Base-by-base conservation (phyloP, 2,329 filamentous ascomycete genomes). In the Exophiala lecanii-corni region DNA sequence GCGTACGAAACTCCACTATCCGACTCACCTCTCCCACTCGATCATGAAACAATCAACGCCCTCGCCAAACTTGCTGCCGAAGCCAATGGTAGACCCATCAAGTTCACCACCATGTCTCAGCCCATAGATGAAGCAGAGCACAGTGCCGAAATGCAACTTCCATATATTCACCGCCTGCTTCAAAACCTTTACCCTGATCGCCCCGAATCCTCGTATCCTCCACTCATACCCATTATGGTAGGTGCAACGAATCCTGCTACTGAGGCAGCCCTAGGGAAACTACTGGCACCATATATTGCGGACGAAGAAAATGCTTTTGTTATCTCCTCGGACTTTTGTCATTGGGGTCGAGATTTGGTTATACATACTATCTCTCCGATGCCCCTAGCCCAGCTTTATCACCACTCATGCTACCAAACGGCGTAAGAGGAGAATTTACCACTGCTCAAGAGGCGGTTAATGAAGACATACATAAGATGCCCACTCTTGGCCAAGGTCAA, bases 81-180 rank as follows among this genome's bases (percentile, higher is more conserved):
- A 5, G 45, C 38, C 15, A 37, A 50, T 20, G 39, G 36, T 31
- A 56, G 51, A 5, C 48, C 44, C 7, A 18, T 63, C 36, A 58
- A 51, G 35, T 71, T 71, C 44, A 62, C 61, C 13, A 64, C 57
- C 13, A 92, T 96, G 71, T 78, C 76, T 2, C 66, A 64, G 13
- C 58, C 69, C 3, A 72, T 80, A 4, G 92, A 98, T 58, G 78
- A 88, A 49, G 75, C 78, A 4, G 92, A 98, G 65, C 92, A 98
- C 66, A 95, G 87, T 39, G 76, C 97, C 2, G 92, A 98, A 70
- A 94, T 98, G 84, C 92, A 98, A 56, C 74, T 97, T 6, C 91
- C 92, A 0, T 96, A 94, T 59, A 84, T 97, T 51, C 89, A 89
- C 72, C 89, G 89, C 60, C 79, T 86, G 40, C 73, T 82, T 5